Evolutionary conservation across 208 protist species (phyloP).

Genomic region (Herpetomonas tarakana): DNA sequence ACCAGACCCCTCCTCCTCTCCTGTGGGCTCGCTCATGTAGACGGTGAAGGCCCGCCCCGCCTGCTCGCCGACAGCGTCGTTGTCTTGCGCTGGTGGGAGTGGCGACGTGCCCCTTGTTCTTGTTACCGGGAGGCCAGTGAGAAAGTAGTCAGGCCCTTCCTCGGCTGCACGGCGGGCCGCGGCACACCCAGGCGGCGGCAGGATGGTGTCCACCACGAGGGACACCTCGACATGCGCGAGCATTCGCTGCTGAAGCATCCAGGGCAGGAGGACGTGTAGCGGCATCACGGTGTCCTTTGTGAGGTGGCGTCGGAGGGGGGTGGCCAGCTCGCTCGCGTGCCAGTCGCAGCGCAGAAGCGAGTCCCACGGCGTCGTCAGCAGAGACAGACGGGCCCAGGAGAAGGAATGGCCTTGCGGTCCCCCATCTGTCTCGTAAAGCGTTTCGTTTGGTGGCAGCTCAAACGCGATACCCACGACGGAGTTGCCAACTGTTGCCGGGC

Average conservation of each 20-base stretch:
- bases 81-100: no score
- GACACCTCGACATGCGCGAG: slow-evolving; percentile 25
- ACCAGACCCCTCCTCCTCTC: no score
- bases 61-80: neutral
- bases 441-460: slow-evolving; percentile 43
- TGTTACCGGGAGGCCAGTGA: no score
- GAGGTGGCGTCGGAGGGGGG: neutral
- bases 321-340: neutral
- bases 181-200: slow-evolving; percentile 12
- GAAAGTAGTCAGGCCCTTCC: slow-evolving; percentile 5
- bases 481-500: neutral
- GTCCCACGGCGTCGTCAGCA: slow-evolving; percentile 33
- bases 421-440: slow-evolving; percentile 13
- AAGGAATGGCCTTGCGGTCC: slow-evolving; percentile 3
- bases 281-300: slow-evolving; percentile 31
- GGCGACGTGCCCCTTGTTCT: no score
- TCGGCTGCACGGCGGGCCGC: neutral
- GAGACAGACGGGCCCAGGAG: slow-evolving; percentile 35
- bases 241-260: slow-evolving; percentile 28
- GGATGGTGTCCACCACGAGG: slow-evolving; percentile 41
- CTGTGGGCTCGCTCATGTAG: neutral
- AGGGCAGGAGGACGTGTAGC: slow-evolving; percentile 54
- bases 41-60: neutral
- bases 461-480: slow-evolving; percentile 16
- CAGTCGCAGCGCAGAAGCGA: slow-evolving; percentile 8